Evolutionary conservation across 768 basidiomycete genomes (phyloP), one percentile per base, ranked within the genome.

Genomic region (Leccinum imitatum): DNA sequence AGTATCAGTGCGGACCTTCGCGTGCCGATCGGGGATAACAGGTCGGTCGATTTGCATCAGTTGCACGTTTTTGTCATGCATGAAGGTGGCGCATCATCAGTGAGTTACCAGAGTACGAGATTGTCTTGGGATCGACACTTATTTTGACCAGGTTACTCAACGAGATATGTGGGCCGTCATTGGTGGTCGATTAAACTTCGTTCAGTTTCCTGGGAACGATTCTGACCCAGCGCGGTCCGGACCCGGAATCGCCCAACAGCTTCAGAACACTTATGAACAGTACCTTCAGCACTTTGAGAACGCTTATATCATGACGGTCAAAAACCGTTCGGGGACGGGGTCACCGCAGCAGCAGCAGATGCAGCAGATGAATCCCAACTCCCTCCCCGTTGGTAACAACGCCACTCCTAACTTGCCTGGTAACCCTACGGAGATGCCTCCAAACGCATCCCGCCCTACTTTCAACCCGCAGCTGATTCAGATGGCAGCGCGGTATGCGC

Each of bases 131-230:
- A 53, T 21, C 67, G 67, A 65, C 54, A 23, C 41, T 58, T 48
- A 47, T 48, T 50, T 23, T 41, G 46, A 62, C n/a, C 56, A 88
- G 87, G 82, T 87, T 13, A 75, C 76, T 25, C 73, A 75, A 58
- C 79, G 80, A 51, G 87, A 89, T 35, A 61, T 78, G 59, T 91
- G 89, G 90, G 66, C 81, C 15, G 75, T 87, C 50, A 82, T 91
- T 58, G 90, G 82, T 17, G 89, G 81, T n/a, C 81, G 80, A 23
- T 77, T 91, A 72, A 86, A 84, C 17, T 84, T 86, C 65, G 79
- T 86, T 3, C 79, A 85, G 56, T 88, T 90, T 63, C 85, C 85
- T 3, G 86, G 79, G 4, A 82, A 75, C 11, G 85, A 83, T 1
- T 71, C 76, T 4, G 85, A 89, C 61, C 87, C 89, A 11, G 77